phyloP scores from a whole-genome alignment of 768 basidiomycete genomes.

The Russula brevipes region DNA sequence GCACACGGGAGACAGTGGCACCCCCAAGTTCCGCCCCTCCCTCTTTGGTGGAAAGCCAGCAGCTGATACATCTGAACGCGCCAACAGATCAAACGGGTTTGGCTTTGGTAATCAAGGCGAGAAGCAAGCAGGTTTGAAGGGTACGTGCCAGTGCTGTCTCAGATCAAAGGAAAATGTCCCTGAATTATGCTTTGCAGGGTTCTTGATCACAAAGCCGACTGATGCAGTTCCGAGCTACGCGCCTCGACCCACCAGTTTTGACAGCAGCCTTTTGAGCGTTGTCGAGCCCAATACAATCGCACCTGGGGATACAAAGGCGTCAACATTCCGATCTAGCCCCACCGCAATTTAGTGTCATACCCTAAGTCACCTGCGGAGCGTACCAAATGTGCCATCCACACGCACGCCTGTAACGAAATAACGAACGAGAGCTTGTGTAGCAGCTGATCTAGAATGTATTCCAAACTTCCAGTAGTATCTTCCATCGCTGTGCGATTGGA shows the following conservation, averaged over 20 bases:
- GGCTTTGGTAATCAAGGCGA: constrained; percentile 83
- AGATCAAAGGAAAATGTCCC: not conserved
- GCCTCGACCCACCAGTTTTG: constrained; percentile 28
- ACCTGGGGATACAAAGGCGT: not conserved
- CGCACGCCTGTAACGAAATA: not conserved
- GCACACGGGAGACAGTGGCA: constrained; percentile 33
- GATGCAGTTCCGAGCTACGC: constrained; percentile 54
- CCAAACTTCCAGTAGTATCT: not conserved
- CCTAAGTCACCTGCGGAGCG: not conserved
- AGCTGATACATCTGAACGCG: constrained; percentile 19
- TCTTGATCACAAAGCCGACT: constrained; percentile 51
- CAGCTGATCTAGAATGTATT: not conserved
- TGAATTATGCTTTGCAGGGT: constrained; percentile 36
- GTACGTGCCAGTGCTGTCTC: constrained; percentile 34
- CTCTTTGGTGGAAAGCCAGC: constrained; percentile 15
- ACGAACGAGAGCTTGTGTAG: not conserved
- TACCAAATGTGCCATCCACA: not conserved
- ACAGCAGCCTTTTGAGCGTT: constrained; percentile 6
- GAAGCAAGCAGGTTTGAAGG: constrained; percentile 66
- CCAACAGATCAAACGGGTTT: constrained; percentile 41
- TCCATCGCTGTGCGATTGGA: constrained; percentile 11
- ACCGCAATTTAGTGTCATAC: constrained; percentile 29
- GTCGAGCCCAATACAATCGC: not conserved
- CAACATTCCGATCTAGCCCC: constrained; percentile 29
- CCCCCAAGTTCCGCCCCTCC: constrained; percentile 34